A percentile compares a stretch with the other conserved stretches of the same genome.
Evolutionary conservation across 208 protist genomes (phyloP).

Genomic region (Wallacemonas sp.): DNA sequence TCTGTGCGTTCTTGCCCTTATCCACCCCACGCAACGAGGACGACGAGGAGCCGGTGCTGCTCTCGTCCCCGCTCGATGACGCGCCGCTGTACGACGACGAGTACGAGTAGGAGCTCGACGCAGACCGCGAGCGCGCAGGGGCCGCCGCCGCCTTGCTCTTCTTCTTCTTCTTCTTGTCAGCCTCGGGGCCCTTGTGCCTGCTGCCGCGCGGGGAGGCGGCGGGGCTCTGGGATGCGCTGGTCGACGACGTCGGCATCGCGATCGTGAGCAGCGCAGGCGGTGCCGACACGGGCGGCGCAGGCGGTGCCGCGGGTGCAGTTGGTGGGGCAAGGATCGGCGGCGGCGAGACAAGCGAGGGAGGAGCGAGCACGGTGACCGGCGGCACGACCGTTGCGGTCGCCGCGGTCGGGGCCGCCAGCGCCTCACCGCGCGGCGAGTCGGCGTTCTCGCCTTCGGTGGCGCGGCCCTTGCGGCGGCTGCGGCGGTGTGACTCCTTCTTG

Average conservation of each 20-base stretch:
- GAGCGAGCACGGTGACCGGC: no score
- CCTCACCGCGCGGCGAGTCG: not conserved
- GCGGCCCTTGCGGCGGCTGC: conserved; percentile 5
- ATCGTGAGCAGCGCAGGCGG: no score
- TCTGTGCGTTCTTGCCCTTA: not conserved
- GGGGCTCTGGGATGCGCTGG: not conserved
- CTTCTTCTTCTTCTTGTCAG: not conserved
- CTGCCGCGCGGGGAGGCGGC: not conserved
- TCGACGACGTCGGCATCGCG: not conserved
- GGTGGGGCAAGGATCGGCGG: not conserved
- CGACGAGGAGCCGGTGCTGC: not conserved
- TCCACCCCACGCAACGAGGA: not conserved
- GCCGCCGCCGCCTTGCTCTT: not conserved
- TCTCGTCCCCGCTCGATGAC: not conserved
- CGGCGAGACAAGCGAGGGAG: not conserved
- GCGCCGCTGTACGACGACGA: not conserved
- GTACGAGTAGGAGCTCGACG: not conserved
- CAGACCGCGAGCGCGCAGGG: not conserved
- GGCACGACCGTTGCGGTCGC: not conserved
- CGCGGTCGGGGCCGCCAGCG: not conserved
- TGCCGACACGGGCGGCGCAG: no score
- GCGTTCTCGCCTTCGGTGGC: not conserved
- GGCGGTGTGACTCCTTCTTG: not conserved
- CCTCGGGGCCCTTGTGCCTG: not conserved
- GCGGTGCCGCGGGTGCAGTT: no score